Conservation (phyloP, 306 rosid species). For the Crataegus laevigata region DNA sequence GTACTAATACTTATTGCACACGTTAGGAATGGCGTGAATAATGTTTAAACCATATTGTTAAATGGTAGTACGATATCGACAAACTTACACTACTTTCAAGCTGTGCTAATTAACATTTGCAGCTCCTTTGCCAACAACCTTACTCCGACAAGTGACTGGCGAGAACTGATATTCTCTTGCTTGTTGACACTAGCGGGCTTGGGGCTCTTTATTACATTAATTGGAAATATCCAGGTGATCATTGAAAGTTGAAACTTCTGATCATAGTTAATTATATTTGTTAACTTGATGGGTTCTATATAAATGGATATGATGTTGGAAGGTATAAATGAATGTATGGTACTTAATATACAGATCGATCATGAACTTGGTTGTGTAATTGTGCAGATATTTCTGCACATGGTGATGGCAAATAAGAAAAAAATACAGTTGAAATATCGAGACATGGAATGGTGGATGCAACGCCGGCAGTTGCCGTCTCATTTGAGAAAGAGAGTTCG, state of each 20-base stretch:
- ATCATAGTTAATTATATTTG: not conserved
- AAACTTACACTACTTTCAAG: too few relatives aligned
- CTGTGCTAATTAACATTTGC: not conserved
- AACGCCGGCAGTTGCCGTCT: constrained; percentile 27
- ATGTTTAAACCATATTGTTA: too few relatives aligned
- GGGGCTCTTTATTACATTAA: constrained; percentile 21
- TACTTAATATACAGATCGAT: too few relatives aligned
- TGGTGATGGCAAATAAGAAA: constrained; percentile 27
- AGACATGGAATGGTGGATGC: constrained; percentile 43
- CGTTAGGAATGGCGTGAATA: too few relatives aligned
- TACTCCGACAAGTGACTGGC: constrained; percentile 21
- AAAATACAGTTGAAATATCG: constrained; percentile 17
- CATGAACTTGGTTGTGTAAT: not conserved
- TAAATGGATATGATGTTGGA: too few relatives aligned
- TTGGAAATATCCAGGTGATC: constrained; percentile 36
- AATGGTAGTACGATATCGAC: too few relatives aligned
- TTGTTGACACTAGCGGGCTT: constrained; percentile 20
- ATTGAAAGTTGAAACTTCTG: not conserved
- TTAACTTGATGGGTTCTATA: not conserved
- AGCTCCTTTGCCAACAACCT: constrained; percentile 34
- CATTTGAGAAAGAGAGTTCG: constrained; percentile 29
- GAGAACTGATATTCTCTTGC: constrained; percentile 16
- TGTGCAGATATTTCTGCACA: constrained; percentile 21
- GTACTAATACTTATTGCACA: not conserved
- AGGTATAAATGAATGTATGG: too few relatives aligned